phyloP scores from a whole-genome alignment of 345 rosid species.

The Sonneratia caseolaris region DNA sequence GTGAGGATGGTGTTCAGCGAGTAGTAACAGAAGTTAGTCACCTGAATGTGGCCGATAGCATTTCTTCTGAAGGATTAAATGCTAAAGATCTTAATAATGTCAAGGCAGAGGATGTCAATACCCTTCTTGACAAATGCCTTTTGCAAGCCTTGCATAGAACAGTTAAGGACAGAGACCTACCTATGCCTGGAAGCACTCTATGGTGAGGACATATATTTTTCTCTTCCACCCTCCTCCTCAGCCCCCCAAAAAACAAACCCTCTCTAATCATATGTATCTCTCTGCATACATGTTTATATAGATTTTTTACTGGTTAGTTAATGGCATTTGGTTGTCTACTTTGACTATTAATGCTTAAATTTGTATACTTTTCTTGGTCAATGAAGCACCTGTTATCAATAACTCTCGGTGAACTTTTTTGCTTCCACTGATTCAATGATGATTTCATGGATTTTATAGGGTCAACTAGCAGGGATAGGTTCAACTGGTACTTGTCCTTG shows the following conservation, averaged over 20 bases:
- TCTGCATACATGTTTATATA: background rate
- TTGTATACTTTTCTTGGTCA: background rate
- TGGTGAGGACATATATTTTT: conserved; percentile 34
- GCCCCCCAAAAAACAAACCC: too few species aligned
- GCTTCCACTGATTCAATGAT: background rate
- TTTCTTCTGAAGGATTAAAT: conserved; percentile 26
- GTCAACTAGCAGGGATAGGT: background rate
- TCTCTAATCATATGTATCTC: background rate
- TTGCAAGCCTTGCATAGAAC: conserved; percentile 85
- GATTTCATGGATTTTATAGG: background rate
- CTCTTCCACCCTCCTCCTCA: background rate
- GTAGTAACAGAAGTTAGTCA: conserved; percentile 29
- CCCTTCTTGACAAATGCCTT: conserved; percentile 79
- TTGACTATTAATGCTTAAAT: background rate
- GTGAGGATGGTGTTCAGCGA: conserved; percentile 20
- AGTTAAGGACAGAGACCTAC: conserved; percentile 85
- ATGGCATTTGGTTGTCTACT: background rate
- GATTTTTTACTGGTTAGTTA: background rate
- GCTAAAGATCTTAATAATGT: conserved; percentile 36
- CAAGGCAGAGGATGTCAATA: conserved; percentile 57
- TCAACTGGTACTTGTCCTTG: background rate
- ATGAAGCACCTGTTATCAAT: background rate
- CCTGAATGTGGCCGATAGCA: conserved; percentile 32
- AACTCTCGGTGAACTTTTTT: background rate
- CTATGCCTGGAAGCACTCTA: conserved; percentile 87